Evolutionary conservation across 2,329 filamentous ascomycete genomes (phyloP).

Genomic region (Clarireedia paspali): DNA sequence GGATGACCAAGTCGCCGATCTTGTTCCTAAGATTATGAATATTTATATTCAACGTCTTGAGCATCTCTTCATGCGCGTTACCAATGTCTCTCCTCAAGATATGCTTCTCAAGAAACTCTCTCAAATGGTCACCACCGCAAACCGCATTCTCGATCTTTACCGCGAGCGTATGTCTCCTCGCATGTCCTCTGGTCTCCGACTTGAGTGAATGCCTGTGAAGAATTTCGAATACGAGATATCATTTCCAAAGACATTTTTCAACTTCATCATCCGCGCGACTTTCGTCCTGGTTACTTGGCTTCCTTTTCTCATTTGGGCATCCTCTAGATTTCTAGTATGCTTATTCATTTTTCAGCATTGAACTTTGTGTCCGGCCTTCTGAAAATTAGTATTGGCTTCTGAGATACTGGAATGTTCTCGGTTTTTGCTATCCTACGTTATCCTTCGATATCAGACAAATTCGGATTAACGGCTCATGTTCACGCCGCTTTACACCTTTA

Average conservation of each 20-base stretch:
- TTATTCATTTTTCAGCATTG: conserved; percentile 15
- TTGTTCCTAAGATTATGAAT: conserved; percentile 49
- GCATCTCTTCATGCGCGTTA: conserved; percentile 44
- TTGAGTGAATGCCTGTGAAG: neutral
- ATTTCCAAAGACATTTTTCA: conserved; percentile 1
- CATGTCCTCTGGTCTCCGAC: neutral
- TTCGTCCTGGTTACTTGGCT: neutral
- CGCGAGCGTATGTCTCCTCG: conserved; percentile 9
- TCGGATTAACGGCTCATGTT: neutral
- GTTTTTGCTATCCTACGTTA: neutral
- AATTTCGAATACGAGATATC: neutral
- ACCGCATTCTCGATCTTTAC: conserved; percentile 25
- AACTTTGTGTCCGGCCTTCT: conserved; percentile 8
- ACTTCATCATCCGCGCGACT: neutral
- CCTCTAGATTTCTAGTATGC: conserved; percentile 18
- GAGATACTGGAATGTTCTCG: conserved; percentile 30
- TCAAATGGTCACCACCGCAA: conserved; percentile 32
- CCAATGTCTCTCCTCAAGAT: conserved; percentile 39
- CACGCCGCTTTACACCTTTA: neutral
- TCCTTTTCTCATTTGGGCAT: conserved; percentile 17
- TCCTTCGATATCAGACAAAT: neutral
- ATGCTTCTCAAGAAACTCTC: conserved; percentile 41
- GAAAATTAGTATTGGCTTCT: conserved; percentile 8
- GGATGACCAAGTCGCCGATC: conserved; percentile 47
- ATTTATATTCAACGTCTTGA: conserved; percentile 46